Conservation (phyloP, 495 filamentous ascomycete species). For the Beverwykella pulmonaria region DNA sequence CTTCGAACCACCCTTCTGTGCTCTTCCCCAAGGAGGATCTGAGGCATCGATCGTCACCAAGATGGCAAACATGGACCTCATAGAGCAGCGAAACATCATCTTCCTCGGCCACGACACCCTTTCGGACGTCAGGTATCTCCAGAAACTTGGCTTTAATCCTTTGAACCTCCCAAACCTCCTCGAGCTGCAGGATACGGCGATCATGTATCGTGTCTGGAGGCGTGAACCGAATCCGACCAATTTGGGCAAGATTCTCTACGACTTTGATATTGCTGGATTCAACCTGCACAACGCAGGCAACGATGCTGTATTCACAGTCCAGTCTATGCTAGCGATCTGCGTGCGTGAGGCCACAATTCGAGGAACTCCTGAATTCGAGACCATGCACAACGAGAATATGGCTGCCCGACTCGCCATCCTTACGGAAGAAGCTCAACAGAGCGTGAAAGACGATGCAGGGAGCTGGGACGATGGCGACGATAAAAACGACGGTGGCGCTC, state of each 20-base stretch:
- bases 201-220: conserved; percentile 63
- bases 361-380: conserved; percentile 5
- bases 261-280: conserved; percentile 62
- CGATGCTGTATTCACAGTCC: conserved; percentile 83
- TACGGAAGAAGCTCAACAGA: conserved; percentile 21
- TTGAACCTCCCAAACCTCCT: conserved; percentile 55
- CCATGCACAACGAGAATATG: conserved; percentile 19
- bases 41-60: background rate
- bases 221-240: conserved; percentile 54
- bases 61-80: background rate
- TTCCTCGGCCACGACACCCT: conserved; percentile 77
- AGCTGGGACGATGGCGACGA: conserved; percentile 36
- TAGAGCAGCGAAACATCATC: conserved; percentile 61
- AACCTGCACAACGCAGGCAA: conserved; percentile 93
- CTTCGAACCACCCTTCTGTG: conserved; percentile 56
- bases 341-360: conserved; percentile 35
- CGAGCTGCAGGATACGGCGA: conserved; percentile 70
- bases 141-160: conserved; percentile 61
- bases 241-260: conserved; percentile 62
- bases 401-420: conserved; percentile 17
- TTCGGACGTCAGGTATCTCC: conserved; percentile 68
- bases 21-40: background rate
- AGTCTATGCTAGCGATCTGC: conserved; percentile 68
- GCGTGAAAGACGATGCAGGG: conserved; percentile 19
- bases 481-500: conserved; percentile 27